Conservation (phyloP, 2,329 filamentous ascomycete species). For the Diplodia mutila region DNA sequence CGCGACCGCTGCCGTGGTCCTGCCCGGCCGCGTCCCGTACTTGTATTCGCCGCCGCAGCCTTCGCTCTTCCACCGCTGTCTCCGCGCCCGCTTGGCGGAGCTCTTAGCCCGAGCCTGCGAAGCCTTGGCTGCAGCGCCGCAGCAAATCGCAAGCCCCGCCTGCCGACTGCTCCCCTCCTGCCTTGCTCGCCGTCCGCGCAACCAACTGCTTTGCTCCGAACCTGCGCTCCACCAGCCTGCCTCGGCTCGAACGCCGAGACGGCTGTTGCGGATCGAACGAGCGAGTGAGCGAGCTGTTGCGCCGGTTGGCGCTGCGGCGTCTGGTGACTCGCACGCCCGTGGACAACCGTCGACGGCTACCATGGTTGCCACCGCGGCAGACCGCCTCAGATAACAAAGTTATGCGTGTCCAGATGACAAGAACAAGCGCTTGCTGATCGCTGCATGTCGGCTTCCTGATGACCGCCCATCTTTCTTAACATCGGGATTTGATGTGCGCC, state of each 20-base stretch:
- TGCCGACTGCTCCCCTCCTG: neutral
- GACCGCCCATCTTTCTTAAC: slow-evolving; percentile 12
- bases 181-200: slow-evolving; percentile 4
- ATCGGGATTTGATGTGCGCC: slow-evolving; percentile 7
- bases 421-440: neutral
- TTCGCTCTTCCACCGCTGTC: neutral
- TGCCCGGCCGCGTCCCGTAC: neutral
- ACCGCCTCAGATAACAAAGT: slow-evolving; percentile 18
- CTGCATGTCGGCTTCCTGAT: slow-evolving; percentile 10
- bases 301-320: neutral
- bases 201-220: neutral
- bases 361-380: neutral
- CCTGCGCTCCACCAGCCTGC: neutral
- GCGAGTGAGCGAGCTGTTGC: too few species aligned
- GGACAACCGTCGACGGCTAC: neutral
- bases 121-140: slow-evolving; percentile 1
- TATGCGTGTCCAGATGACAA: neutral
- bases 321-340: neutral
- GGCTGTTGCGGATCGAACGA: slow-evolving; percentile 23
- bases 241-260: slow-evolving; percentile 16
- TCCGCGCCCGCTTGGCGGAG: slow-evolving; percentile 12
- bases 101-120: slow-evolving; percentile 10
- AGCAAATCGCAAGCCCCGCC: neutral
- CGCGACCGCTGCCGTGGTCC: slow-evolving; percentile 6
- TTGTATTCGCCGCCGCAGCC: slow-evolving; percentile 13